These are phyloP conservation scores for Penicillium sp. DNA, from an alignment of 2,329 filamentous ascomycete species.

Conservation along the genomic window DNA sequence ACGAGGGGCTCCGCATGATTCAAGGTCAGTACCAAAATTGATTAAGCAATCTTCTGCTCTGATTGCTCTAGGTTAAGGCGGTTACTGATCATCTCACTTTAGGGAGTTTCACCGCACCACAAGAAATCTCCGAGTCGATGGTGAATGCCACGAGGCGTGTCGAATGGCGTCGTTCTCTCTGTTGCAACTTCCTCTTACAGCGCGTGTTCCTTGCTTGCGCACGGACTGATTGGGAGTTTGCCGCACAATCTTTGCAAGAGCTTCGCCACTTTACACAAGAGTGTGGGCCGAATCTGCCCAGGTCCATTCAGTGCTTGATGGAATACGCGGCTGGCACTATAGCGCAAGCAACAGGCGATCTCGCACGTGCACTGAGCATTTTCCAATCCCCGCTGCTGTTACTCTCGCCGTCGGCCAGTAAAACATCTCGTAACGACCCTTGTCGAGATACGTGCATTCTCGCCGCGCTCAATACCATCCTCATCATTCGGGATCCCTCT, in stretches of 20 bases:
- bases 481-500: slow-evolving; percentile 62
- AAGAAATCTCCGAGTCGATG: slow-evolving; percentile 48
- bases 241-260: slow-evolving; percentile 52
- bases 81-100: slow-evolving; percentile 10
- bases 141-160: slow-evolving; percentile 53
- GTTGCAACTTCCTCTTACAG: slow-evolving; percentile 65
- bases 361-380: slow-evolving; percentile 60
- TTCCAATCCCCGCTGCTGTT: slow-evolving; percentile 60
- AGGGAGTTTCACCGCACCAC: slow-evolving; percentile 35
- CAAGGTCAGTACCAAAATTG: slow-evolving; percentile 31
- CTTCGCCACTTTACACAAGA: slow-evolving; percentile 46
- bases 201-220: slow-evolving; percentile 64
- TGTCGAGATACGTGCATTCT: slow-evolving; percentile 62
- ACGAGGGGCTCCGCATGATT: slow-evolving; percentile 51
- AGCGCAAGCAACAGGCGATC: slow-evolving; percentile 68
- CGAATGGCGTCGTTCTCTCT: slow-evolving; percentile 60
- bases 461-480: slow-evolving; percentile 58
- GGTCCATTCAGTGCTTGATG: slow-evolving; percentile 49
- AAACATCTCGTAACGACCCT: slow-evolving; percentile 42
- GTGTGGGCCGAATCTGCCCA: slow-evolving; percentile 36
- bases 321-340: slow-evolving; percentile 71
- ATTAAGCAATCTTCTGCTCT: no score
- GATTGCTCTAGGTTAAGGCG: not conserved
- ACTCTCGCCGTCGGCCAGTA: slow-evolving; percentile 40
- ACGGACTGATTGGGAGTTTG: slow-evolving; percentile 63